Evolutionary conservation across 441 rosid species (phyloP), one percentile per base, ranked within the genome.

Genomic region (Jatropha podagrica): DNA sequence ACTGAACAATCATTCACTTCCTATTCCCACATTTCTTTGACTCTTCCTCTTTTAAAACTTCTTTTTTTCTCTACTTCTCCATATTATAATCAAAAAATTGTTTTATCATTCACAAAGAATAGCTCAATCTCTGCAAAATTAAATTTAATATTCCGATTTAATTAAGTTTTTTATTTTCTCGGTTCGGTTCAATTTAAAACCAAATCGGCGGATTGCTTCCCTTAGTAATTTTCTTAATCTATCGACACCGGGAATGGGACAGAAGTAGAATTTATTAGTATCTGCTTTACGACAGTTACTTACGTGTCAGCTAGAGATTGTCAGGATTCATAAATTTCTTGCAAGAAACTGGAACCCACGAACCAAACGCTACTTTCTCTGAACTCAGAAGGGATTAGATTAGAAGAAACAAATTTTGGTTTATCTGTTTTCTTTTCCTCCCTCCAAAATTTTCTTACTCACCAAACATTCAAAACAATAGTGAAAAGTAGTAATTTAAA

Each of bases 401-500:
- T 32, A 32, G 32, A 32, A 32, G 32, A 32, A 32, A 32, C 2
- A 32, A 32, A 32, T 32, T 42, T 8, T 42, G 32, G 17, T 56
- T 2, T 6, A 0, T 56, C 17, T 26, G 11, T 46, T 48, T 67
- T 27, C 41, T 13, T 67, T 11, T 68, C 12, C 5, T 38, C 4
- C 61, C 15, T 62, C 37, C 60, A 26, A 12, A 51, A 1, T 73
- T 80, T 80, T 77, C 79, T 58, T 42, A 38, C 54, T 15, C 23
- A 71, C 63, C 58, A 54, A 54, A 54, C 58, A 17, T 5, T 54
- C 70, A 73, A 68, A 32, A 26, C 71, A 68, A 68, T 3, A 8
- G 38, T 63, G 32, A 42, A n/a, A 65, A 1, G 10, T 11, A 44
- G 9, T 5, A 44, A 44, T 44, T 23, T 23, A 23, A 7, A 7